Percentiles rank a stretch among this genome's conserved stretches.
phyloP scores from a whole-genome alignment of 768 basidiomycete genomes.

The Boletus tylopilopsis region DNA sequence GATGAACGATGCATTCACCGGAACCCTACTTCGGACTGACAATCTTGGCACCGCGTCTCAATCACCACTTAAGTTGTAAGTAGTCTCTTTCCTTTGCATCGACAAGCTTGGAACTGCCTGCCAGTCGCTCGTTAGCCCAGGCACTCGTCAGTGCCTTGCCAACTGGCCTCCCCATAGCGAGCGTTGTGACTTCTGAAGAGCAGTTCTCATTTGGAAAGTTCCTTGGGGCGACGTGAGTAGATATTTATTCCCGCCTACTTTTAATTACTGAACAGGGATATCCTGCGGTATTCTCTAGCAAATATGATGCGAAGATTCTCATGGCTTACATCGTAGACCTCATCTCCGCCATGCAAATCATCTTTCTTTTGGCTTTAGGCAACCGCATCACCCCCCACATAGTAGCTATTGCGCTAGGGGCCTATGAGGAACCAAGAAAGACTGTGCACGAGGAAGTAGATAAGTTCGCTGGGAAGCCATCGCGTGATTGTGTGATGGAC shows the following conservation, averaged over 20 bases:
- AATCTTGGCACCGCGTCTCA: neutral
- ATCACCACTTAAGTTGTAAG: neutral
- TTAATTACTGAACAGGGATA: neutral
- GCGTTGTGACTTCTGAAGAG: neutral
- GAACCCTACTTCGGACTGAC: constrained; percentile 1
- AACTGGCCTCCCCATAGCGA: too few relatives aligned
- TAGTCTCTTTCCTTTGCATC: neutral
- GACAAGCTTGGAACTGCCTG: neutral
- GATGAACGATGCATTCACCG: neutral
- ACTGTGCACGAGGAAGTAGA: neutral
- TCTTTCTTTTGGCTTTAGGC: constrained; percentile 1
- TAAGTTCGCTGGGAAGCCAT: neutral
- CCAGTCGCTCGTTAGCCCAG: neutral
- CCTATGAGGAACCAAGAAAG: neutral
- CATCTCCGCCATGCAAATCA: constrained; percentile 13
- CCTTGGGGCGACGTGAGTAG: constrained; percentile 10
- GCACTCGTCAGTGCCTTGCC: too few relatives aligned
- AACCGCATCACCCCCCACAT: neutral
- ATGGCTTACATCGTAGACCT: constrained; percentile 14
- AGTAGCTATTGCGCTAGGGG: neutral
- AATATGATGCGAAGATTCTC: constrained; percentile 8
- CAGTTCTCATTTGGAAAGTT: neutral
- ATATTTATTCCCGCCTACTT: too few relatives aligned
- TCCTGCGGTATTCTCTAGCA: neutral
- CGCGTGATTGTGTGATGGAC: too few relatives aligned